Conservation (phyloP, 1,139 yeast genomes). For the Sugiyamaella japonica region DNA sequence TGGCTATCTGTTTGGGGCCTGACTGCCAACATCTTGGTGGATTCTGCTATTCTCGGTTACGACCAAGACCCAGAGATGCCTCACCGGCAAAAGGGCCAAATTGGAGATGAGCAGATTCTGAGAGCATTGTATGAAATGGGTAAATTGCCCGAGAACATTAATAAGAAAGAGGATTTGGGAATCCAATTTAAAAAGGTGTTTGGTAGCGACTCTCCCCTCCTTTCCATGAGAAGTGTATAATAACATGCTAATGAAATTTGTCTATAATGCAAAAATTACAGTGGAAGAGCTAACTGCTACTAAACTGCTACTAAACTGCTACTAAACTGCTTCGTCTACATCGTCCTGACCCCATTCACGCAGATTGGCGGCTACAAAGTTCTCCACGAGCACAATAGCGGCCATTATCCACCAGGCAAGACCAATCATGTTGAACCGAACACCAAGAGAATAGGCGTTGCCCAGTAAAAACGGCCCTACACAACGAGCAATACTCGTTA, state of each 20-base stretch:
- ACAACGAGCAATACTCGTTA: slow-evolving; percentile 55
- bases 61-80: slow-evolving; percentile 43
- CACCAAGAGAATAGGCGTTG: slow-evolving; percentile 48
- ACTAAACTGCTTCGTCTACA: not conserved
- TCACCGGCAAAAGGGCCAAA: slow-evolving; percentile 34
- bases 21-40: slow-evolving; percentile 83
- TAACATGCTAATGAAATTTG: not conserved
- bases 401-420: slow-evolving; percentile 55
- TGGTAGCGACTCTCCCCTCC: slow-evolving; percentile 33
- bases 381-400: slow-evolving; percentile 32
- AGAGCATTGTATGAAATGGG: slow-evolving; percentile 32
- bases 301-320: not conserved
- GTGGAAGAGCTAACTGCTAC: not conserved
- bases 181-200: slow-evolving; percentile 31
- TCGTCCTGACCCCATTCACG: slow-evolving; percentile 35
- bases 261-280: slow-evolving; percentile 8
- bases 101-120: slow-evolving; percentile 38
- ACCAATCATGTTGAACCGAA: slow-evolving; percentile 47
- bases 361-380: slow-evolving; percentile 30
- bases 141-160: slow-evolving; percentile 28
- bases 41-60: slow-evolving; percentile 63
- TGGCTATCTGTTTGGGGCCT: slow-evolving; percentile 86
- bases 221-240: slow-evolving; percentile 26
- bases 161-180: slow-evolving; percentile 28
- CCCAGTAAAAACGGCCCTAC: slow-evolving; percentile 62